phyloP scores from a whole-genome alignment of 768 basidiomycete genomes.

The Fomitopsis pulvina region DNA sequence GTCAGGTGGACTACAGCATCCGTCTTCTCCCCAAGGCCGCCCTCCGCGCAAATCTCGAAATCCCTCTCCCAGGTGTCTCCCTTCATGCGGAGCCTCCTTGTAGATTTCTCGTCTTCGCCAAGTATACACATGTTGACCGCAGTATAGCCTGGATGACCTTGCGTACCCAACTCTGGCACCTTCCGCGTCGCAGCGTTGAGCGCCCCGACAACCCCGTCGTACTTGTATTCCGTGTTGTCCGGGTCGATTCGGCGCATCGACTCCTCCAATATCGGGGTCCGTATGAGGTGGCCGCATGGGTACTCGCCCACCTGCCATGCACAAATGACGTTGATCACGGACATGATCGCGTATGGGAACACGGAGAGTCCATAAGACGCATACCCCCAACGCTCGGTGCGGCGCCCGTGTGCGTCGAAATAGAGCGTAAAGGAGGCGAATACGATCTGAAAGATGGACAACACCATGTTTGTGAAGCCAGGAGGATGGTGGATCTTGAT shows the following conservation, averaged over 20 bases:
- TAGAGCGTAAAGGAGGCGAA: background rate
- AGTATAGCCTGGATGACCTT: no score
- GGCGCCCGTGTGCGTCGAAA: background rate
- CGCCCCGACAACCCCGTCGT: background rate
- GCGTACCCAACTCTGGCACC: no score
- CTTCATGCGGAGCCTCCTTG: no score
- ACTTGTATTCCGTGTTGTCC: background rate
- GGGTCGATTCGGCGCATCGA: background rate
- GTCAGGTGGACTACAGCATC: background rate
- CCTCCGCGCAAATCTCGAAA: background rate
- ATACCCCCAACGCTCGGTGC: background rate
- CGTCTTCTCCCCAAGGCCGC: background rate
- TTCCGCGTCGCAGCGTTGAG: background rate
- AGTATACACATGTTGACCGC: no score
- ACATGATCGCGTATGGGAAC: constrained; percentile 3
- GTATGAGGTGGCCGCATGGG: background rate
- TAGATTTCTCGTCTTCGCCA: no score
- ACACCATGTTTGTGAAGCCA: background rate
- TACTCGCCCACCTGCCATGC: background rate
- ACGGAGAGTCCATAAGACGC: constrained; percentile 1
- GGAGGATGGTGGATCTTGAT: background rate
- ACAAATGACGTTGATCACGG: background rate
- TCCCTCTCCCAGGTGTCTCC: background rate
- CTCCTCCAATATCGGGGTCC: constrained; percentile 1
- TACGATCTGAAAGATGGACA: background rate